Evolutionary conservation across 2,329 filamentous ascomycete genomes (phyloP).

Genomic region (Beauveria medogensis): DNA sequence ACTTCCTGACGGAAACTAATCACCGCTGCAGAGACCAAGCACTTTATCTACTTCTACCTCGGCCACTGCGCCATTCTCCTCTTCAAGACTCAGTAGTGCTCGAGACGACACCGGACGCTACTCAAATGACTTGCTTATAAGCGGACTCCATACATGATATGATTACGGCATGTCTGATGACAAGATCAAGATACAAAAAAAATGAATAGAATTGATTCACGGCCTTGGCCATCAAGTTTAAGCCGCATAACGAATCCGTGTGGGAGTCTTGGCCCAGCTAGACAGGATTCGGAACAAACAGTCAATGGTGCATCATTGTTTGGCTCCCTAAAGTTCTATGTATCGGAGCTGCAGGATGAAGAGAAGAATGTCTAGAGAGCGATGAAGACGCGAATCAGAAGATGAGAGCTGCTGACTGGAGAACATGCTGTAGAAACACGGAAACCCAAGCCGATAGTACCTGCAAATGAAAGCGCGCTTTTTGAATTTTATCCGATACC

Average conservation of each 20-base stretch:
- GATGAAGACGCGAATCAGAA: background rate
- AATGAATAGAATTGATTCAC: conserved; percentile 5
- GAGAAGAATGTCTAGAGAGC: background rate
- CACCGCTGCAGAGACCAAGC: conserved; percentile 73
- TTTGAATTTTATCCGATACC: too few species aligned
- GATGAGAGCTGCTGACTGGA: too few species aligned
- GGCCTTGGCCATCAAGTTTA: background rate
- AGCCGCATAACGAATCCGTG: background rate
- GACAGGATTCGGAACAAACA: background rate
- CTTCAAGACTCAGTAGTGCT: conserved; percentile 88
- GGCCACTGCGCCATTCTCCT: conserved; percentile 96
- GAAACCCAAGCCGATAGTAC: too few species aligned
- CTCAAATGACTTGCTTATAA: background rate
- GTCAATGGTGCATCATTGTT: background rate
- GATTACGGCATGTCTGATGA: background rate
- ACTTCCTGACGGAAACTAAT: background rate
- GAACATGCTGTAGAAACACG: too few species aligned
- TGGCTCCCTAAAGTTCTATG: background rate
- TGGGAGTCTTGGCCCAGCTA: background rate
- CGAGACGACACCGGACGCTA: background rate
- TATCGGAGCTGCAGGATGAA: background rate
- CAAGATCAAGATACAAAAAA: background rate
- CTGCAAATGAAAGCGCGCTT: too few species aligned
- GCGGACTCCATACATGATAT: background rate
- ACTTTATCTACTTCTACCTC: conserved; percentile 99